These are phyloP conservation scores for Colletotrichum coccodes DNA, from an alignment of 2,329 filamentous ascomycete species.

Conservation along the genomic window DNA sequence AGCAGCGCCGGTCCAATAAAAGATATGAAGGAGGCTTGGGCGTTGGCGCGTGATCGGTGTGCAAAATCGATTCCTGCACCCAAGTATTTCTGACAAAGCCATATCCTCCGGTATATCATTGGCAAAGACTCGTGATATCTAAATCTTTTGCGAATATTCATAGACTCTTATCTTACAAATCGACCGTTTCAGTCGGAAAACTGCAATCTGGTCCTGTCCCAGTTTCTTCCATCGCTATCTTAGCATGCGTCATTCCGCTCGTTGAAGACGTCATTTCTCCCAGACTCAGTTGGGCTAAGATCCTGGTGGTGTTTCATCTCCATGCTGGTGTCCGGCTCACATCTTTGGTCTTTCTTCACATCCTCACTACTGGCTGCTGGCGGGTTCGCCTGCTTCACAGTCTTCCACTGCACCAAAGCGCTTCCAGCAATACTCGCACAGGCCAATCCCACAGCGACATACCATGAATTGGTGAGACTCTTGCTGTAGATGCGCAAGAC, in stretches of 20 bases:
- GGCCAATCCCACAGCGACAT: conserved; percentile 2
- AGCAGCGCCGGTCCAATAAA: too few relatives aligned
- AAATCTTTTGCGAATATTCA: too few relatives aligned
- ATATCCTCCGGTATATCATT: too few relatives aligned
- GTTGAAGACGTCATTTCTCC: not conserved
- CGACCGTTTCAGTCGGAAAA: too few relatives aligned
- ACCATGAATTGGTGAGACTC: conserved; percentile 15
- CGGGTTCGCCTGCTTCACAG: not conserved
- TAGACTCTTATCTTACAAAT: too few relatives aligned
- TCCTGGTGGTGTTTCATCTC: conserved; percentile 16
- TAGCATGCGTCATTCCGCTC: conserved; percentile 7
- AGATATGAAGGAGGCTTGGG: too few relatives aligned
- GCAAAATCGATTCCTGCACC: too few relatives aligned
- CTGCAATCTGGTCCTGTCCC: too few relatives aligned
- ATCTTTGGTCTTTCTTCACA: not conserved
- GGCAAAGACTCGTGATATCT: too few relatives aligned
- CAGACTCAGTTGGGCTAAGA: not conserved
- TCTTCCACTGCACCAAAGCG: conserved; percentile 13
- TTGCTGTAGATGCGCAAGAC: conserved; percentile 5
- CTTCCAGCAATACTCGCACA: conserved; percentile 12
- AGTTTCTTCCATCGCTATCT: too few relatives aligned
- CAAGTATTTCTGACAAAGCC: too few relatives aligned
- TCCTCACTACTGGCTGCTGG: not conserved
- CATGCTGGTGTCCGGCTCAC: not conserved
- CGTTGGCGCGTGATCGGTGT: too few relatives aligned